Conservation (phyloP, 225 moss, liverwort and hornwort species). For the Thuidium tamariscinum region DNA sequence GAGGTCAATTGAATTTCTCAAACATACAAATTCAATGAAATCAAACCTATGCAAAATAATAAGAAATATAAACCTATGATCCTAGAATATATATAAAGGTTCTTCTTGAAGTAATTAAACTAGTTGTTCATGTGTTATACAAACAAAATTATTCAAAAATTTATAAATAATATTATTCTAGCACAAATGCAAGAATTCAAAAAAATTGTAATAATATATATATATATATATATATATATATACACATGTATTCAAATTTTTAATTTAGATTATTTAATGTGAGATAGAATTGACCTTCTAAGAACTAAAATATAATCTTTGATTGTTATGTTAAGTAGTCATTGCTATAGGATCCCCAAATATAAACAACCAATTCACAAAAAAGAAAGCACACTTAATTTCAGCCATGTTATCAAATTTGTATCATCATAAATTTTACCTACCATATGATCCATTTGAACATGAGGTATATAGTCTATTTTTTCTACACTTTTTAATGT, state of each 20-base stretch:
- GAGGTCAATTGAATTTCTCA: not conserved
- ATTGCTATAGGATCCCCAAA: not conserved
- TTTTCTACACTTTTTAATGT: not conserved
- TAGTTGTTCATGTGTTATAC: fast-evolving
- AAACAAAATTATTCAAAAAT: not conserved
- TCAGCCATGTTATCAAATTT: fast-evolving
- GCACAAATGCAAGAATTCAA: fast-evolving
- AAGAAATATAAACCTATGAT: not conserved
- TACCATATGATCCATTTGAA: fast-evolving
- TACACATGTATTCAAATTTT: too few species aligned
- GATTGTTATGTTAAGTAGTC: not conserved
- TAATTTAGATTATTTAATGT: not conserved
- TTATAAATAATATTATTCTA: not conserved
- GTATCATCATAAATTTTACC: not conserved
- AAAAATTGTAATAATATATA: not conserved
- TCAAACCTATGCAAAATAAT: not conserved
- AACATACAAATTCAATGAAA: not conserved
- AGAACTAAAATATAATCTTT: not conserved
- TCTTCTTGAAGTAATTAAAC: not conserved
- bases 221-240: too few species aligned
- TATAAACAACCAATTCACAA: not conserved
- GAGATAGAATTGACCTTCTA: not conserved
- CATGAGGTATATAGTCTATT: not conserved
- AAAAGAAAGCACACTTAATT: fast-evolving
- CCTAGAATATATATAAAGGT: not conserved